phyloP scores from a whole-genome alignment of 305 asterid genomes.

The Withania somnifera region DNA sequence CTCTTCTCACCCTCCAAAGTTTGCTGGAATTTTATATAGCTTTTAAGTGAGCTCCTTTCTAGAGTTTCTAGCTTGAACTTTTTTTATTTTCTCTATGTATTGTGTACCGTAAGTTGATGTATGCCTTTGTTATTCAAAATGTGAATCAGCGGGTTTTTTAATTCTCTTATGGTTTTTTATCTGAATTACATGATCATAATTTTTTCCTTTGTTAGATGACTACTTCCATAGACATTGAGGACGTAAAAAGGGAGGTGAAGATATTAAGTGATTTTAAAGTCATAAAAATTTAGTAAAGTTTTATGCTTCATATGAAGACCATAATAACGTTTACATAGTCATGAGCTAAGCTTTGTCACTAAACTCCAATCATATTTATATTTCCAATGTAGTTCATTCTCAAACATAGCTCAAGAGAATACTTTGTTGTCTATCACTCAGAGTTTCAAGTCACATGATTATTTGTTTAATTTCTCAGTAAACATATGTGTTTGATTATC shows the following conservation, averaged over 20 bases:
- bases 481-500: neutral
- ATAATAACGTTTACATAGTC: constrained; percentile 72
- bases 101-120: neutral
- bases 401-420: neutral
- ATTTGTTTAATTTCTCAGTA: neutral
- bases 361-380: neutral
- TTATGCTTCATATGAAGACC: constrained; percentile 84
- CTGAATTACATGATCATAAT: constrained; percentile 1
- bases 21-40: neutral
- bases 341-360: constrained; percentile 67
- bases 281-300: constrained; percentile 66
- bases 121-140: neutral
- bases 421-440: neutral
- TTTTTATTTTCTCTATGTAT: neutral
- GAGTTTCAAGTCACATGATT: neutral
- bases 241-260: constrained; percentile 92
- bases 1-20: neutral
- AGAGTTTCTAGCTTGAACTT: neutral
- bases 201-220: constrained; percentile 49
- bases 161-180: neutral
- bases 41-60: neutral
- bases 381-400: neutral
- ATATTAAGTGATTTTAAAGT: constrained; percentile 86
- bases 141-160: neutral
- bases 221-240: constrained; percentile 91